Base-by-base conservation (phyloP, 1,284 basidiomycete species). In the Malassezia globosa region DNA sequence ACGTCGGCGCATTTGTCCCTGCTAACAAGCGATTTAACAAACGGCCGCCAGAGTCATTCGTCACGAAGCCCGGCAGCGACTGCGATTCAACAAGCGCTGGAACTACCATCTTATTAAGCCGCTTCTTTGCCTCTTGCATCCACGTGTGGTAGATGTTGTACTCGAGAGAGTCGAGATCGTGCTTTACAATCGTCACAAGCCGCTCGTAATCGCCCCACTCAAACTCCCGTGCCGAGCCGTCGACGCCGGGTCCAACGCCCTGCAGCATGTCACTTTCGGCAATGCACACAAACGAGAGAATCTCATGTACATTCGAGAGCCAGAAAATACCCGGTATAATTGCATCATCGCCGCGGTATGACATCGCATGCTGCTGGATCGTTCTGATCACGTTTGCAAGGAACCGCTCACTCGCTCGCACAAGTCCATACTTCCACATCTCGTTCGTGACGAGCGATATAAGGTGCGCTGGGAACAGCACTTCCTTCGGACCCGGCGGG, bases 71-170 rank as follows among this genome's bases (percentile, higher is more conserved):
- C 4, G 94, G 94, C 43, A 99, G 75, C 18, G 90, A 92, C 73
- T 97, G 94, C 57, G 86, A 92, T 75, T 97, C 94, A 64, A 97
- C 89, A 58, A 97, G 75, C 4, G 94, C 94, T 16, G 94, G 94
- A 50, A 99, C 89, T 42, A 97, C 87, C 90, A 97, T 97, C 78
- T 96, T 96, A 56, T 83, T 80, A 37, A 99, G 76, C 56, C 83
- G 84, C 76, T 92, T 94, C 81, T 97, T 97, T 37, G 89, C 87
- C 75, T 97, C 94, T 54, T 87, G 77, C 87, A 99, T 97, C 86
- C 88, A 95, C 0, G 92, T 96, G 73, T 97, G 92, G 73, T 96
- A 97, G 73, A 99, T 94, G 77, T 97, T 99, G 69, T 96, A 97
- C 75, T 97, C 92, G 64, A 99, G 77, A 59, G 86, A 90, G 75